Percentiles rank a stretch among this genome's conserved stretches.
Conservation (phyloP, 345 rosid species). For the Eucalyptus viminalis region DNA sequence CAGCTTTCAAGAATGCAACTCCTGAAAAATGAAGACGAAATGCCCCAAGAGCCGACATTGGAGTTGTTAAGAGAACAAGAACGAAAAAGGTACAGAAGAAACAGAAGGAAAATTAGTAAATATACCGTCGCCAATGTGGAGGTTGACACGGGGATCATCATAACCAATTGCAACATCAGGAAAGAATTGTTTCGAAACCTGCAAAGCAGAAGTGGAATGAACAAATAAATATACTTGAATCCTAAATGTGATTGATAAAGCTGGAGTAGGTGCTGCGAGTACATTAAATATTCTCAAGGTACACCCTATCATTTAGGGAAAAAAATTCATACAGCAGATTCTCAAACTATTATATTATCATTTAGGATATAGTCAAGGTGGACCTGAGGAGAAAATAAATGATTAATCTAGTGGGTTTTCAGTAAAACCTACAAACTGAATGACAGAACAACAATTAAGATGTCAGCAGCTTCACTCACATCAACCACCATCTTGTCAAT, state of each 20-base stretch:
- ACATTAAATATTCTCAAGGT: background rate
- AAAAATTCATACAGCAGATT: background rate
- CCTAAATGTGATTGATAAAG: background rate
- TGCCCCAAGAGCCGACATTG: background rate
- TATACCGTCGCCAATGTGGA: constrained; percentile 86
- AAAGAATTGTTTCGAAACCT: constrained; percentile 84
- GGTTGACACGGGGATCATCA: constrained; percentile 85
- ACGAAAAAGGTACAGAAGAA: background rate
- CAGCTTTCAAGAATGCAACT: constrained; percentile 79
- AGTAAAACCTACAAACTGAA: background rate
- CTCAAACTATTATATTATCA: background rate
- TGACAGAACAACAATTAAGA: background rate
- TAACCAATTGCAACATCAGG: constrained; percentile 79
- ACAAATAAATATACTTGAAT: background rate
- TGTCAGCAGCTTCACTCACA: constrained; percentile 29
- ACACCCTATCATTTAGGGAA: background rate
- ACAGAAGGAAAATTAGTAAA: background rate
- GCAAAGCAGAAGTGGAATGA: background rate
- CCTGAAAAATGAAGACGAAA: constrained; percentile 26
- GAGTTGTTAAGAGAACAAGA: background rate
- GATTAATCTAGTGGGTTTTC: background rate
- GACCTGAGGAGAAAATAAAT: background rate
- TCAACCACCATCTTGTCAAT: constrained; percentile 95
- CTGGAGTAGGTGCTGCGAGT: background rate
- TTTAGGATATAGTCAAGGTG: background rate